phyloP scores from a whole-genome alignment of 2,329 filamentous ascomycete genomes.

The Ustulina deusta region DNA sequence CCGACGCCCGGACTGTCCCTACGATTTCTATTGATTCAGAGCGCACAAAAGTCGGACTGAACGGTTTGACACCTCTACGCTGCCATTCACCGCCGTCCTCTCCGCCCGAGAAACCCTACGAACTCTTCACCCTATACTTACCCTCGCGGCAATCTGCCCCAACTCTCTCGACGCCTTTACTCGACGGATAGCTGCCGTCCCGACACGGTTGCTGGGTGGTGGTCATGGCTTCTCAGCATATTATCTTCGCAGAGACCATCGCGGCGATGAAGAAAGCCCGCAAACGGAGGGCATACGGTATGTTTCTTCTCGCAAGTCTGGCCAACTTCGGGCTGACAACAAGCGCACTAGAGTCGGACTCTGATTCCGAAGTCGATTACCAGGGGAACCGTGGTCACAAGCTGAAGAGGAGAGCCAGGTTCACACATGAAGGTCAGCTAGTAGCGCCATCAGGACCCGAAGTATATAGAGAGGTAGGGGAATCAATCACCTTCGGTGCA shows the following conservation, averaged over 20 bases:
- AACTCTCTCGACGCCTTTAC: conserved; percentile 5
- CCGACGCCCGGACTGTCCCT: conserved; percentile 3
- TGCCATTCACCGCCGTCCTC: background rate
- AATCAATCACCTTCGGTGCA: background rate
- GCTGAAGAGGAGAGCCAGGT: conserved; percentile 79
- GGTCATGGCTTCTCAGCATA: conserved; percentile 63
- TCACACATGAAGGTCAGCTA: conserved; percentile 77
- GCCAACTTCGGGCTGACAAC: conserved; percentile 41
- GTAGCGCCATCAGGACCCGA: conserved; percentile 74
- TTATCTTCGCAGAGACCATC: conserved; percentile 74
- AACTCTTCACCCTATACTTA: background rate
- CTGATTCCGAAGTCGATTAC: conserved; percentile 77
- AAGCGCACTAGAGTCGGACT: conserved; percentile 74
- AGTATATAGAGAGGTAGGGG: conserved; percentile 76
- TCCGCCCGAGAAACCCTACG: background rate
- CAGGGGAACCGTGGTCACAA: conserved; percentile 83
- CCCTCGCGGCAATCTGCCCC: background rate
- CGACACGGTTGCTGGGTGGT: conserved; percentile 23
- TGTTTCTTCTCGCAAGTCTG: conserved; percentile 35
- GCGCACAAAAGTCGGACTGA: background rate
- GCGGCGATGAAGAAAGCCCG: conserved; percentile 75
- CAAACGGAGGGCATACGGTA: conserved; percentile 73
- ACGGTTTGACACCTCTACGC: background rate
- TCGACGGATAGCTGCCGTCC: conserved; percentile 7
- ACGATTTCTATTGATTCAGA: background rate